These are phyloP conservation scores for Penicillium cosmopolitanum DNA, from an alignment of 495 filamentous ascomycete species.

Conservation along the genomic window DNA sequence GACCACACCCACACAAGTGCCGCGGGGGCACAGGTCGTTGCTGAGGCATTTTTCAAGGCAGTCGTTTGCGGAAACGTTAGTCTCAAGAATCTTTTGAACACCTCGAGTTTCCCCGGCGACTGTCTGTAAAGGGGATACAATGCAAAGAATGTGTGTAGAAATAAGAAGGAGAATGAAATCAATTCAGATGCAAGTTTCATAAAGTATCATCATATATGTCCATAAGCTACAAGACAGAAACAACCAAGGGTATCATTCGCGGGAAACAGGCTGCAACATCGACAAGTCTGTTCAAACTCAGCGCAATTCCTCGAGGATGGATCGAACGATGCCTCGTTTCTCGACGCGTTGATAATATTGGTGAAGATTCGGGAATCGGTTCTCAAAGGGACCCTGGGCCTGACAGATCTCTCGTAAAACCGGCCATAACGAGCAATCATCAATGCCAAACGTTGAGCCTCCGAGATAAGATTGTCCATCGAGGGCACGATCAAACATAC, in stretches of 20 bases:
- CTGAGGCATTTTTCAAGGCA: constrained; percentile 65
- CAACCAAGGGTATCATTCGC: constrained; percentile 6
- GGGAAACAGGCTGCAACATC: neutral
- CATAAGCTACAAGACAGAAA: constrained; percentile 14
- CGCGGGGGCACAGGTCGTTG: constrained; percentile 59
- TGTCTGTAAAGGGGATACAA: constrained; percentile 27
- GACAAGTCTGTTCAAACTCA: constrained; percentile 10
- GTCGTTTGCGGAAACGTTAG: constrained; percentile 47
- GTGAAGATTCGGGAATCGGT: constrained; percentile 47
- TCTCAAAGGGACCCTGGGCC: constrained; percentile 27
- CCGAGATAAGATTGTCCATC: constrained; percentile 57
- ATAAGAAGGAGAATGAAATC: constrained; percentile 1
- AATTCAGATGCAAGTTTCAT: constrained; percentile 6
- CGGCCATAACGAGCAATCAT: constrained; percentile 75
- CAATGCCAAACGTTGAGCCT: constrained; percentile 58
- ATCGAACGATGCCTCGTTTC: constrained; percentile 51
- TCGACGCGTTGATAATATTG: constrained; percentile 57
- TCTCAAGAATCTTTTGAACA: constrained; percentile 38
- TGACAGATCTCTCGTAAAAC: constrained; percentile 62
- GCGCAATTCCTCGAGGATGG: constrained; percentile 41
- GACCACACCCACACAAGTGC: constrained; percentile 71
- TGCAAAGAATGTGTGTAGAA: neutral
- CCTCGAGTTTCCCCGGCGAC: constrained; percentile 33
- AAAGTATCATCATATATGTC: constrained; percentile 16
- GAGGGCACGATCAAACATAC: constrained; percentile 54